A percentile compares a stretch with the other conserved stretches of the same genome.
These are phyloP conservation scores for Cryptococcus neoformans DNA, from an alignment of 1,284 basidiomycete genomes.

Conservation along the genomic window DNA sequence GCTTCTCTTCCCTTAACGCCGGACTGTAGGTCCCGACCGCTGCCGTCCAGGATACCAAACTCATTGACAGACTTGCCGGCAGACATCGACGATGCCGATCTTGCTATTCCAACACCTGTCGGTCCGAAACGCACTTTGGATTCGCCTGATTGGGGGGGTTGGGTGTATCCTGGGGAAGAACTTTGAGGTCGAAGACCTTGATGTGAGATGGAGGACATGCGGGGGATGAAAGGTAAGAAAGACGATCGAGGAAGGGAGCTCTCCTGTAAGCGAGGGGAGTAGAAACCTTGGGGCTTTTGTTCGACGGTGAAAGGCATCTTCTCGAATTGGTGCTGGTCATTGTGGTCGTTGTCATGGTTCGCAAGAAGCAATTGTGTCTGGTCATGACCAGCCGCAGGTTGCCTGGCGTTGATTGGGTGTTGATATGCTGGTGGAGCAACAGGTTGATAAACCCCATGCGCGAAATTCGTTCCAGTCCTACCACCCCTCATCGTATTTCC, in stretches of 20 bases:
- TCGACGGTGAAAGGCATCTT: slow-evolving; percentile 6
- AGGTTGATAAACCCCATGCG: background rate
- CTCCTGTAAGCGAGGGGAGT: slow-evolving; percentile 17
- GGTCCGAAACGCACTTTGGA: slow-evolving; percentile 2
- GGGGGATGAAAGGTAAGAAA: background rate
- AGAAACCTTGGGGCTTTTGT: slow-evolving; percentile 13
- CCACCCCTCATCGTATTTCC: slow-evolving; percentile 2
- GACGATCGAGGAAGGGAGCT: slow-evolving; percentile 5
- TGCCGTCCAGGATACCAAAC: background rate
- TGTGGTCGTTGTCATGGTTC: background rate
- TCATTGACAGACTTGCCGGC: background rate
- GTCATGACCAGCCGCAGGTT: slow-evolving; percentile 2
- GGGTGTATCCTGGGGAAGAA: background rate
- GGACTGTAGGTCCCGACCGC: background rate
- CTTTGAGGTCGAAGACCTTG: background rate
- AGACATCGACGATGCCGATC: background rate
- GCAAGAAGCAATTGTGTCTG: slow-evolving; percentile 2
- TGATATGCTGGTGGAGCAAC: slow-evolving; percentile 17
- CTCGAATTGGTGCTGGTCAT: background rate
- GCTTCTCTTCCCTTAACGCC: slow-evolving; percentile 2
- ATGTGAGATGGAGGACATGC: background rate
- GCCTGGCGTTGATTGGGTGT: slow-evolving; percentile 4
- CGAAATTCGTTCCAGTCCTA: background rate
- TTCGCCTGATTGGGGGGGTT: background rate
- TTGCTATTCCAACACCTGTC: background rate